Evolutionary conservation across 352 stramenopile species (phyloP).

Genomic region (Globisporangium lucens): DNA sequence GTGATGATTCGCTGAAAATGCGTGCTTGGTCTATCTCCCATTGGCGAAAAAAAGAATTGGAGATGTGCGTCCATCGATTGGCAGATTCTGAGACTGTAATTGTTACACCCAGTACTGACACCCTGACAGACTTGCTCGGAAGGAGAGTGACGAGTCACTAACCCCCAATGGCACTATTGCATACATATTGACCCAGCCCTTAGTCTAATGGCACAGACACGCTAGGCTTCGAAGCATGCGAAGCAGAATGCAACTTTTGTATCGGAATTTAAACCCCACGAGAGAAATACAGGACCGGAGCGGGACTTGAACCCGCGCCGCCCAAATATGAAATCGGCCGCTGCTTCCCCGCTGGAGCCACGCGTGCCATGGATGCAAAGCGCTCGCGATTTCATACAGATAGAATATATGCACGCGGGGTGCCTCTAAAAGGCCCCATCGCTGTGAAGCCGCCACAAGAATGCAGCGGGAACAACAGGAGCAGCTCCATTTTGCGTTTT

Average conservation of each 20-base stretch:
- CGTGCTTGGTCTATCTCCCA: constrained; percentile 16
- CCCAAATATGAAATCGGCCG: constrained; percentile 3
- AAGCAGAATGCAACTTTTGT: neutral
- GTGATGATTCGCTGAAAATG: constrained; percentile 6
- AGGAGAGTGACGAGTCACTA: constrained; percentile 9
- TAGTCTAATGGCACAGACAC: constrained; percentile 90
- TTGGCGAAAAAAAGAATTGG: constrained; percentile 21
- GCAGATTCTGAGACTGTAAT: constrained; percentile 72
- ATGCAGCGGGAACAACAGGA: neutral
- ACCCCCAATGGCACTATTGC: constrained; percentile 46
- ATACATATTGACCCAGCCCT: constrained; percentile 87
- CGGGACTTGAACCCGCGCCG: constrained; percentile 67
- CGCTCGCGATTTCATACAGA: neutral
- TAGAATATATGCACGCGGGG: constrained; percentile 7
- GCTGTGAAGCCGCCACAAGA: neutral
- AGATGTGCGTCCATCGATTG: constrained; percentile 78
- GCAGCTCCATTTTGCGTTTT: neutral
- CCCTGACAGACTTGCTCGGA: constrained; percentile 49
- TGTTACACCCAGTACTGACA: constrained; percentile 80
- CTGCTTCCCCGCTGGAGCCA: constrained; percentile 16
- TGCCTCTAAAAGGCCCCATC: neutral
- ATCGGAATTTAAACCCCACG: neutral
- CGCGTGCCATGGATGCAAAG: neutral
- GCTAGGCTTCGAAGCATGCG: constrained; percentile 86
- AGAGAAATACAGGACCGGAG: constrained; percentile 10